Evolutionary conservation across 208 protist species (phyloP).

Genomic region (Trypanosoma melophagium): DNA sequence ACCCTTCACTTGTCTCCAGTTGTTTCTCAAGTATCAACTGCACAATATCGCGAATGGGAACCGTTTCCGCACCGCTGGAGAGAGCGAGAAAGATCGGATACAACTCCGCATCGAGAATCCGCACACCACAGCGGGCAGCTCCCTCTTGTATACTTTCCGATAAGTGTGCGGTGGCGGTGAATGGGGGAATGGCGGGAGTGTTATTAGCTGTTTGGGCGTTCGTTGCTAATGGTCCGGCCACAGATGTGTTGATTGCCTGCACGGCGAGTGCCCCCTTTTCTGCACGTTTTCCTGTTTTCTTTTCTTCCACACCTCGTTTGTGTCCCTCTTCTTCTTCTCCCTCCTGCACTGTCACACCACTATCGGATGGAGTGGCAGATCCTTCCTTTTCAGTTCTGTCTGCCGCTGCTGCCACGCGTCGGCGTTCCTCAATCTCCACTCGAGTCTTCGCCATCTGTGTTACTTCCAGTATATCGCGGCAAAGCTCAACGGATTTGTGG

Average conservation of each 20-base stretch:
- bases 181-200: not conserved
- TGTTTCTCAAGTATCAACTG: slow-evolving; percentile 48
- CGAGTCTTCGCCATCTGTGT: slow-evolving; percentile 44
- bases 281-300: not conserved
- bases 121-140: slow-evolving; percentile 30
- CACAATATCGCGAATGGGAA: slow-evolving; percentile 42
- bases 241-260: too few species aligned
- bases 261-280: not conserved
- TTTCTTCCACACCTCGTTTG: not conserved
- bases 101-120: slow-evolving; percentile 29
- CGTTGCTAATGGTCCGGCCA: slow-evolving; percentile 10
- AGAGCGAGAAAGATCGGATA: slow-evolving; percentile 55
- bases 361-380: slow-evolving; percentile 11
- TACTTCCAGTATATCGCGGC: slow-evolving; percentile 46
- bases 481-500: slow-evolving; percentile 23
- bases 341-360: slow-evolving; percentile 8
- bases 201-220: not conserved
- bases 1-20: slow-evolving; percentile 18
- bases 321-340: slow-evolving; percentile 7
- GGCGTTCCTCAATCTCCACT: slow-evolving; percentile 41
- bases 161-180: slow-evolving; percentile 18
- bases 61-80: slow-evolving; percentile 28
- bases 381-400: not conserved
- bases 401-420: slow-evolving; percentile 9
- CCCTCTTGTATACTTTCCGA: slow-evolving; percentile 24